Conservation (phyloP, 495 filamentous ascomycete genomes). For the Poronia punctata region DNA sequence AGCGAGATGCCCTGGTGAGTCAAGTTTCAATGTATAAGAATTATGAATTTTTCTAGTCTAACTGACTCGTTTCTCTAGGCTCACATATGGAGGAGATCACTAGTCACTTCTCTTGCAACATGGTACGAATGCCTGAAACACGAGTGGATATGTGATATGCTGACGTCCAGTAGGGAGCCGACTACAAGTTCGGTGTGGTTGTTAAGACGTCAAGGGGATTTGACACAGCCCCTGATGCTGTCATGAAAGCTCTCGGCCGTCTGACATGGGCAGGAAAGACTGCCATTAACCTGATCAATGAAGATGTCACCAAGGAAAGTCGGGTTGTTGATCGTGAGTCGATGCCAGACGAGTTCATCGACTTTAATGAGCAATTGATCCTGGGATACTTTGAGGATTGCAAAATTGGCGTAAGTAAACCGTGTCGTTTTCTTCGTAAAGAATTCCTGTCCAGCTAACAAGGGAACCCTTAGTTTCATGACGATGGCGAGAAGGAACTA, state of each 20-base stretch:
- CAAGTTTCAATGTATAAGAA: too few relatives aligned
- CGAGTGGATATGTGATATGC: not conserved
- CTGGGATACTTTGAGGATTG: constrained; percentile 69
- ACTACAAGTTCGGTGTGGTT: constrained; percentile 73
- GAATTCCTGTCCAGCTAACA: constrained; percentile 16
- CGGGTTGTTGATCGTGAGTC: constrained; percentile 1
- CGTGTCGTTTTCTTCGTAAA: not conserved
- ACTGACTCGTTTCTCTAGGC: constrained; percentile 16
- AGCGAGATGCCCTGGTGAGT: constrained; percentile 26
- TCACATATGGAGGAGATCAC: constrained; percentile 45
- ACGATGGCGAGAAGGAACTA: constrained; percentile 72
- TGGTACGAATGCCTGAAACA: constrained; percentile 40
- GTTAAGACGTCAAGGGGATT: constrained; percentile 56
- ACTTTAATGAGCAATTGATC: constrained; percentile 70
- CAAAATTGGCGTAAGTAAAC: constrained; percentile 55
- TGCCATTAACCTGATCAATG: constrained; percentile 27
- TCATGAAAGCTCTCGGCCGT: constrained; percentile 52
- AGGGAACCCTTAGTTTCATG: constrained; percentile 59
- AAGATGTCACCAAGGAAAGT: constrained; percentile 4
- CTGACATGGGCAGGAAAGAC: constrained; percentile 58
- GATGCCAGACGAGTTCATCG: constrained; percentile 18
- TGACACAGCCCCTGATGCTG: constrained; percentile 46
- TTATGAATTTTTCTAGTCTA: too few relatives aligned
- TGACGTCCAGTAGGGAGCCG: constrained; percentile 55
- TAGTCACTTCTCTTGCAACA: constrained; percentile 65